These are phyloP conservation scores for Chrysanthemum seticuspe DNA, from an alignment of 129 eudicot species.

Conservation along the genomic window DNA sequence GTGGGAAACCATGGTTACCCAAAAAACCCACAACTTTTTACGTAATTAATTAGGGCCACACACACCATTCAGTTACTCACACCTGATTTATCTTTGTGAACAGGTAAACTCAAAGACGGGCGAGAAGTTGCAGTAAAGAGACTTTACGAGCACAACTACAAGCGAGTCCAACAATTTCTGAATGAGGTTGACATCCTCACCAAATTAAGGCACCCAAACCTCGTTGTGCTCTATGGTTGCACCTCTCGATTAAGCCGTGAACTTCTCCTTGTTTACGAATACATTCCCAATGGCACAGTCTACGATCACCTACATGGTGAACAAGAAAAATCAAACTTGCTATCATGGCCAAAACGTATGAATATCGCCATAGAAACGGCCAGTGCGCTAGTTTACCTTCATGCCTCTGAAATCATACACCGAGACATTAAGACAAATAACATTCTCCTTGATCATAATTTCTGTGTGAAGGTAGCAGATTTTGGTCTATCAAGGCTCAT, in stretches of 20 bases:
- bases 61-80: neutral
- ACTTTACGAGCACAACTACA: slow-evolving; percentile 57
- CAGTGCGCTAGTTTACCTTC: slow-evolving; percentile 70
- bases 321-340: slow-evolving; percentile 23
- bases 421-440: slow-evolving; percentile 49
- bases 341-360: slow-evolving; percentile 68
- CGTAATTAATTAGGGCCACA: too few relatives aligned
- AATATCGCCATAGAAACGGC: slow-evolving; percentile 76
- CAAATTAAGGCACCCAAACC: slow-evolving; percentile 49
- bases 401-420: slow-evolving; percentile 56
- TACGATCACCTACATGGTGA: slow-evolving; percentile 75
- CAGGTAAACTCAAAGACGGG: slow-evolving; percentile 64
- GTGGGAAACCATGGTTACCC: too few relatives aligned
- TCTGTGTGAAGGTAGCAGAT: slow-evolving; percentile 52
- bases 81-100: neutral
- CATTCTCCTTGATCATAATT: slow-evolving; percentile 50
- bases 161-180: slow-evolving; percentile 57
- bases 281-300: slow-evolving; percentile 54
- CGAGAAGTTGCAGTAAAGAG: slow-evolving; percentile 76
- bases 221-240: slow-evolving; percentile 69
- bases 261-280: slow-evolving; percentile 61
- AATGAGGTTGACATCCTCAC: slow-evolving; percentile 65
- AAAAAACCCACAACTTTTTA: too few relatives aligned
- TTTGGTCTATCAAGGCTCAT: slow-evolving; percentile 54
- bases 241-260: slow-evolving; percentile 55